A percentile compares a stretch with the other conserved stretches of the same genome.
These are phyloP conservation scores for Malus hybrid DNA, from an alignment of 331 rosid species.

Conservation along the genomic window DNA sequence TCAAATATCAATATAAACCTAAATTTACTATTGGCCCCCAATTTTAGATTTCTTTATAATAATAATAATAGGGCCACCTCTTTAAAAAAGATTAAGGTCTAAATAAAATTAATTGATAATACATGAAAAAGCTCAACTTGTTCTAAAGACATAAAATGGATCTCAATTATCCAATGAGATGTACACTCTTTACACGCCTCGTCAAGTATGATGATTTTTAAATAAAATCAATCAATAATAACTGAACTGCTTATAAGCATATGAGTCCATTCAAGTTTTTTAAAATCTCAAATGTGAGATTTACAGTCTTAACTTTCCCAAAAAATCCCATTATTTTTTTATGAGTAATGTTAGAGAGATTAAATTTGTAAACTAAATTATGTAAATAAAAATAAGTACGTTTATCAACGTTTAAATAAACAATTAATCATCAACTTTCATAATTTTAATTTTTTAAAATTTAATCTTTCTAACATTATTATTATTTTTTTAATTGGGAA, in stretches of 20 bases:
- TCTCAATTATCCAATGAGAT: too few relatives aligned
- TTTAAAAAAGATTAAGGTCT: neutral
- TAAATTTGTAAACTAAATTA: too few relatives aligned
- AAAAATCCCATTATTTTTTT: neutral
- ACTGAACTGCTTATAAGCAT: too few relatives aligned
- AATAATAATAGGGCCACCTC: neutral
- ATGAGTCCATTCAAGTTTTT: too few relatives aligned
- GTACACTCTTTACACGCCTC: neutral
- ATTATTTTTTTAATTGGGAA: neutral
- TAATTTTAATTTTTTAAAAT: rapidly evolving
- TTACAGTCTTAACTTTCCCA: neutral
- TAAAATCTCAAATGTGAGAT: neutral
- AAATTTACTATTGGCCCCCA: neutral
- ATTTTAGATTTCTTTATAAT: neutral
- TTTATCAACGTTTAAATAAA: too few relatives aligned
- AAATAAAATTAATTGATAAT: too few relatives aligned
- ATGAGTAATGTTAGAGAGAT: too few relatives aligned
- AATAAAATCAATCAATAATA: too few relatives aligned
- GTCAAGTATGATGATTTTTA: too few relatives aligned
- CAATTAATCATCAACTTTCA: too few relatives aligned
- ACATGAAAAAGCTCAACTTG: too few relatives aligned
- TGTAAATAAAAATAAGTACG: too few relatives aligned
- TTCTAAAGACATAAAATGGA: neutral
- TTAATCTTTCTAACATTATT: rapidly evolving
- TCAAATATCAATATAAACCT: neutral